phyloP scores from a whole-genome alignment of 345 rosid species.

The Anacardium occidentale region DNA sequence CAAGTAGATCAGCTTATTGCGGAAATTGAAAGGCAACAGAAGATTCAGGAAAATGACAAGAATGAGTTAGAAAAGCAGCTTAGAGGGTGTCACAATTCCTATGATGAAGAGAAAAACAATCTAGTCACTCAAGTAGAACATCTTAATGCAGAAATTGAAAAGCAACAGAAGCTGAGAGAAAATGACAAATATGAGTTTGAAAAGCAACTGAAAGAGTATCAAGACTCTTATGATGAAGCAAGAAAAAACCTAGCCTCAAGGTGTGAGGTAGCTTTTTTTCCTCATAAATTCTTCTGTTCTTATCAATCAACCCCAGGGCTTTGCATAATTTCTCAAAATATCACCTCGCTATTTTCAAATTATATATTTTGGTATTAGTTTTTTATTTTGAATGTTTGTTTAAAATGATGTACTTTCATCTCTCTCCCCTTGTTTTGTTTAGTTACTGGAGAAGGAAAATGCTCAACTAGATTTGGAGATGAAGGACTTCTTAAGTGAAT shows the following conservation, averaged over 20 bases:
- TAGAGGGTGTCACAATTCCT: constrained; percentile 50
- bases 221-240: constrained; percentile 45
- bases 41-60: constrained; percentile 59
- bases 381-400: constrained; percentile 17
- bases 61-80: constrained; percentile 51
- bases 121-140: constrained; percentile 57
- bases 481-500: constrained; percentile 46
- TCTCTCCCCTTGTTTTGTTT: constrained; percentile 19
- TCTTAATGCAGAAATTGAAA: constrained; percentile 82
- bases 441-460: constrained; percentile 82
- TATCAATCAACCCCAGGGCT: neutral
- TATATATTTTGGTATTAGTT: neutral
- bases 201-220: constrained; percentile 51
- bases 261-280: constrained; percentile 71
- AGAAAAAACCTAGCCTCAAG: constrained; percentile 50
- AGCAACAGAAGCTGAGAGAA: constrained; percentile 69
- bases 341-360: neutral
- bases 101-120: constrained; percentile 41
- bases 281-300: constrained; percentile 18
- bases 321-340: neutral
- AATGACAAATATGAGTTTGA: constrained; percentile 51
- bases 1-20: constrained; percentile 84
- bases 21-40: constrained; percentile 81
- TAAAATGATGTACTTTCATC: constrained; percentile 1
- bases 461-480: constrained; percentile 45